These are phyloP conservation scores for Rhynchosporium secalis DNA, from an alignment of 2,329 filamentous ascomycete species.

Conservation along the genomic window DNA sequence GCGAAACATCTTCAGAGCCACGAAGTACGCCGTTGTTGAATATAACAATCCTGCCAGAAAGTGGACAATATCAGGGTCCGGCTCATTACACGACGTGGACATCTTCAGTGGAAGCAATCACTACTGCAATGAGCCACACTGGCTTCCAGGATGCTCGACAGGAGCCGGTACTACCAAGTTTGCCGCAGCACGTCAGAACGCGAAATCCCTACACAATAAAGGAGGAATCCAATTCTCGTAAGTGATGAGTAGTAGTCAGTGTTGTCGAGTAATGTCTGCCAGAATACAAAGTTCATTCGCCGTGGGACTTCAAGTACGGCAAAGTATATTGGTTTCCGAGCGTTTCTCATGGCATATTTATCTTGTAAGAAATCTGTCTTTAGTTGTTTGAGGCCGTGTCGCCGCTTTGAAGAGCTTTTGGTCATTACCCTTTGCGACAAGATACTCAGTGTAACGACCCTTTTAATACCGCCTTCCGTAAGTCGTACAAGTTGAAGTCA, in stretches of 20 bases:
- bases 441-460: too few relatives aligned
- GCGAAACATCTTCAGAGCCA: constrained; percentile 4
- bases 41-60: background rate
- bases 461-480: too few relatives aligned
- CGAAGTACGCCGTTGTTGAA: background rate
- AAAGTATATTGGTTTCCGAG: constrained; percentile 10
- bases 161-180: background rate
- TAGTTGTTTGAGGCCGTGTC: too few relatives aligned
- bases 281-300: constrained; percentile 22
- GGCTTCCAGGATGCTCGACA: background rate
- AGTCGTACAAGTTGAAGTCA: too few relatives aligned
- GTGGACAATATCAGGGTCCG: background rate
- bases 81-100: background rate
- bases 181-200: constrained; percentile 15
- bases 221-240: constrained; percentile 21
- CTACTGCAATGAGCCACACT: background rate
- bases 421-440: too few relatives aligned
- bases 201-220: constrained; percentile 1
- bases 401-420: too few relatives aligned
- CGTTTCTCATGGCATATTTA: background rate
- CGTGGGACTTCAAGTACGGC: constrained; percentile 17
- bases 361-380: too few relatives aligned
- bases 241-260: background rate
- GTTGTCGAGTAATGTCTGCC: background rate
- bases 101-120: background rate